Evolutionary conservation across 441 rosid genomes (phyloP), one percentile per base, ranked within the genome.

Genomic region (Viola pubescens): DNA sequence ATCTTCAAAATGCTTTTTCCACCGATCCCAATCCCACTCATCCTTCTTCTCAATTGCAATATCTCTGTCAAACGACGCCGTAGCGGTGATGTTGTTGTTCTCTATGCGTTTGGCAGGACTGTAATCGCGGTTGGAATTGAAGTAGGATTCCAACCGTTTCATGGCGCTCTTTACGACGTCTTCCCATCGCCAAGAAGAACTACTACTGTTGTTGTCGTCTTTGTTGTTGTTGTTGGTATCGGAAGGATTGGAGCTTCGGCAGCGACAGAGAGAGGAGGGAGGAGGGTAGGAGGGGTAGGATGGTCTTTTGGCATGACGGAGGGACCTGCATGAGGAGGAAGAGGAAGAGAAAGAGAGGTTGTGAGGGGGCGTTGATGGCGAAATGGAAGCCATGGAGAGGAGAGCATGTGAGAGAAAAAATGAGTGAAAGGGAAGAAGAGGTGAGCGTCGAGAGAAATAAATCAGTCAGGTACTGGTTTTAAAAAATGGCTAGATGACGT

Each of bases 1-100:
- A 49, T 73, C 81, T 1, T 83, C 82, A 66, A 94, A 94, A 80
- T 94, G 96, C 78, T 59, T 81, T 80, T 75, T 85, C 98, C 97
- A 89, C 11, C 91, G 78, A 39, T 84, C 86, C 98, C 98, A 94
- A 65, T 86, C 91, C 98, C 97, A 94, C 48, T 79, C 67, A 9
- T 56, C 63, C 0, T 56, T 44, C 26, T 53, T 13, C 8, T 37
- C 16, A 41, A 50, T 52, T 34, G 62, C 66, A 4, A 40, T 66
- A 44, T n/a, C 67, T 14, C 48, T 59, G 37, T 66, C 70, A 14
- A 10, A 26, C 9, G 7, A 54, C 37, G 2, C 48, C 62, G 56
- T 72, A 51, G 49, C n/a, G 4, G 57, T 69, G 5, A 0, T 59
- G 16, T 38, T 58, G 54, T 65, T 75, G 26, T 70, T 49, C 58